Evolutionary conservation across 768 basidiomycete genomes (phyloP), one percentile per base, ranked within the genome.

Genomic region (Hebeloma cylindrosporum): DNA sequence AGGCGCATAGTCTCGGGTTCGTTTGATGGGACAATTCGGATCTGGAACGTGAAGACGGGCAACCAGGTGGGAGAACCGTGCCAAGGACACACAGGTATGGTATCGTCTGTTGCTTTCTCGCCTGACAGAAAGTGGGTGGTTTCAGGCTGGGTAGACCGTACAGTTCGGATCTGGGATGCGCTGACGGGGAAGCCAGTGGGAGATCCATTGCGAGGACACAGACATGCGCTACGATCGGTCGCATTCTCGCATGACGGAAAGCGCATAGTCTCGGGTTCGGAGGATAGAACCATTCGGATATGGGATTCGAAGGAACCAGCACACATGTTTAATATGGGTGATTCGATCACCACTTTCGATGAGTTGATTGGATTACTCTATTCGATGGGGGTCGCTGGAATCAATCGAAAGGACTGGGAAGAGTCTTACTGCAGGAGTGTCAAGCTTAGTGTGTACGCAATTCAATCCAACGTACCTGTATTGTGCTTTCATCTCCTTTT

Each of bases 131-230:
- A 22, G 20, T 38, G 18, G 1, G 35, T 56, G 3, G 43, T 47
- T 20, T 52, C 50, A 8, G 45, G 33, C 7, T 48, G 45, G 2
- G 10, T 3, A 11, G 38, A 37, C 18, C 14, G 14, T 4, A 43
- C 40, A 4, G 26, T 58, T 14, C 35, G 40, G 25, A 36, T 54
- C 2, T 54, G 52, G 52, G 38, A 54, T 36, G 32, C 27, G n/a
- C 5, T 7, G 26, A 47, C 40, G 4, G 41, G 45, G 5, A 17
- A 23, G 17, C 32, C 3, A 6, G 16, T 48, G 2, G 41, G 44
- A 10, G 7, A 27, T 14, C 29, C 31, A 7, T 20, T 40, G 25
- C 1, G 42, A 35, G 48, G 45, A 7, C 45, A 52, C 40, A 29
- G 7, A 25, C 39, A 22, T n/a, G n/a, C 16, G 17, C 34, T 56